Evolutionary conservation across 345 rosid species (phyloP).

Genomic region (Brassica nigra): DNA sequence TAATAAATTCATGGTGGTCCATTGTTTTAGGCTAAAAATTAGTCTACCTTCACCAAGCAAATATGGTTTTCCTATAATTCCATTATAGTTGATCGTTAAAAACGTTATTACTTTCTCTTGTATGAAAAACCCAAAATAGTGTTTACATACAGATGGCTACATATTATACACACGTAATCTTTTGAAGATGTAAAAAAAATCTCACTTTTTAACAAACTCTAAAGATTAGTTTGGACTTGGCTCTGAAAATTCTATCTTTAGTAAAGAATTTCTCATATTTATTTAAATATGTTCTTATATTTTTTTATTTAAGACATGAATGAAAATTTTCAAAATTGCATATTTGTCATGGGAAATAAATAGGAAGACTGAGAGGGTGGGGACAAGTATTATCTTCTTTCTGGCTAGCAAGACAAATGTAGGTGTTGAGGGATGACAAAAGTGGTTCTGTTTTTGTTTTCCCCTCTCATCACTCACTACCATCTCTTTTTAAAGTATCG

Average conservation of each 20-base stretch:
- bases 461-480: conserved; percentile 39
- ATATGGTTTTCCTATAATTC: background rate
- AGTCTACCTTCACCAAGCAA: background rate
- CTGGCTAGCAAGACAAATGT: conserved; percentile 42
- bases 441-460: conserved; percentile 41
- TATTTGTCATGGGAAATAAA: conserved; percentile 23
- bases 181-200: background rate
- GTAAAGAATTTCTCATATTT: background rate
- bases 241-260: background rate
- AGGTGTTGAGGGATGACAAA: conserved; percentile 38
- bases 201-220: background rate
- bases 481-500: conserved; percentile 1
- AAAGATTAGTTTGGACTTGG: conserved; percentile 4
- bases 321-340: background rate
- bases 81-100: background rate
- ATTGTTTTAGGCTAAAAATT: background rate
- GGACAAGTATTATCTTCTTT: conserved; percentile 50
- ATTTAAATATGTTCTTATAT: background rate
- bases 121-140: background rate
- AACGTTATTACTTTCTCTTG: background rate
- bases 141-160: background rate
- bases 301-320: background rate
- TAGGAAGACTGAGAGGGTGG: conserved; percentile 34
- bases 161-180: background rate
- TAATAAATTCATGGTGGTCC: background rate